Evolutionary conservation across 2,329 filamentous ascomycete species (phyloP).

Genomic region (Pseudocercospora fuligena): DNA sequence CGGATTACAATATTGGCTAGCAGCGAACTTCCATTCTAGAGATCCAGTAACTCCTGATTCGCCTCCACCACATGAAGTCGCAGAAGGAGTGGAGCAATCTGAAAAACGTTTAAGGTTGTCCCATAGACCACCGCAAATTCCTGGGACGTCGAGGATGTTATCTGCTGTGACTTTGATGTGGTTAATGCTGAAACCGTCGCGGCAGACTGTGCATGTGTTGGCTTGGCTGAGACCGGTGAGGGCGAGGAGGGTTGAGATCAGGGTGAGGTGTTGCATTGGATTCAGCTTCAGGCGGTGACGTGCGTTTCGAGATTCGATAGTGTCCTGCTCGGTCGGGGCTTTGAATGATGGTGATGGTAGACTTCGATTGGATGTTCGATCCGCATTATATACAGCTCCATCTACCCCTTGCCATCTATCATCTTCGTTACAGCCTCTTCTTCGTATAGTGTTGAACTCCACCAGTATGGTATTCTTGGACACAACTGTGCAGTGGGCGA

Average conservation of each 20-base stretch:
- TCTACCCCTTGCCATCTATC: not conserved
- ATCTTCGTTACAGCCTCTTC: not conserved
- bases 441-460: not conserved
- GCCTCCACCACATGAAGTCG: not conserved
- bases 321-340: not conserved
- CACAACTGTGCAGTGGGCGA: not conserved
- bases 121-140: slow-evolving; percentile 7
- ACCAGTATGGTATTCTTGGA: not conserved
- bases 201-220: not conserved
- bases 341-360: not conserved
- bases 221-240: not conserved
- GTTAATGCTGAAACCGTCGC: not conserved
- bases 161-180: not conserved
- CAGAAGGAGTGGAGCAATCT: not conserved
- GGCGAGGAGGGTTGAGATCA: not conserved
- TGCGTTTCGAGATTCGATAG: not conserved
- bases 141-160: slow-evolving; percentile 2
- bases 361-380: not conserved
- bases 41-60: not conserved
- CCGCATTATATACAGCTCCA: not conserved
- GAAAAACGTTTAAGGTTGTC: not conserved
- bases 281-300: not conserved
- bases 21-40: slow-evolving; percentile 7
- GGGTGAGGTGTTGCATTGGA: not conserved
- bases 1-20: not conserved